Conservation (phyloP, 805 yeast genomes). For the Dipodascus geniculatus region DNA sequence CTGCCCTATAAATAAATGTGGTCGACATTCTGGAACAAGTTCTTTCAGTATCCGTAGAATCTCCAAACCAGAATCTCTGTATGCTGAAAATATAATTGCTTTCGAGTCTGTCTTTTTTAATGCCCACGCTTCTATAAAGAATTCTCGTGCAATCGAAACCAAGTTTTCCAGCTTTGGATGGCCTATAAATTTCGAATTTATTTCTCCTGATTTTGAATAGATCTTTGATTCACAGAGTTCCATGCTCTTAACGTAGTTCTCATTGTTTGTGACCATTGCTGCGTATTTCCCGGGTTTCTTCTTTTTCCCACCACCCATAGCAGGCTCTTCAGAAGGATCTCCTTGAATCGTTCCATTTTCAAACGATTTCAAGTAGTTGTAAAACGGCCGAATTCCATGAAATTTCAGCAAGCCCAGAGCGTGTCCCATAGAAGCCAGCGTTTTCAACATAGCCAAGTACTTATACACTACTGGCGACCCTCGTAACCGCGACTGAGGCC, state of each 20-base stretch:
- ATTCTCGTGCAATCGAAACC: constrained; percentile 43
- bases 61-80: constrained; percentile 82
- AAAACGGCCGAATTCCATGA: constrained; percentile 76
- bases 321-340: constrained; percentile 3
- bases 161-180: constrained; percentile 66
- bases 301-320: constrained; percentile 11
- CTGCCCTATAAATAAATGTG: constrained; percentile 92
- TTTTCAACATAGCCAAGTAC: constrained; percentile 31
- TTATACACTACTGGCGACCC: constrained; percentile 15
- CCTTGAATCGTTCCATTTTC: constrained; percentile 17
- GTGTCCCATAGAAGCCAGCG: constrained; percentile 61
- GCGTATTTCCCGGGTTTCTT: constrained; percentile 45
- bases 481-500: constrained; percentile 13
- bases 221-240: constrained; percentile 34
- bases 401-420: constrained; percentile 41
- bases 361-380: constrained; percentile 45
- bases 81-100: constrained; percentile 80
- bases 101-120: constrained; percentile 32
- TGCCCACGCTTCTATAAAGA: constrained; percentile 33
- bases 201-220: constrained; percentile 20
- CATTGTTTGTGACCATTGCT: constrained; percentile 48
- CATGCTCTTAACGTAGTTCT: constrained; percentile 35
- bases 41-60: constrained; percentile 48
- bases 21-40: constrained; percentile 31
- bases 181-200: constrained; percentile 28